A percentile compares a stretch with the other conserved stretches of the same genome.
These are phyloP conservation scores for Symbiodinium natans DNA, from an alignment of 73 alveolate genomes.

Conservation along the genomic window DNA sequence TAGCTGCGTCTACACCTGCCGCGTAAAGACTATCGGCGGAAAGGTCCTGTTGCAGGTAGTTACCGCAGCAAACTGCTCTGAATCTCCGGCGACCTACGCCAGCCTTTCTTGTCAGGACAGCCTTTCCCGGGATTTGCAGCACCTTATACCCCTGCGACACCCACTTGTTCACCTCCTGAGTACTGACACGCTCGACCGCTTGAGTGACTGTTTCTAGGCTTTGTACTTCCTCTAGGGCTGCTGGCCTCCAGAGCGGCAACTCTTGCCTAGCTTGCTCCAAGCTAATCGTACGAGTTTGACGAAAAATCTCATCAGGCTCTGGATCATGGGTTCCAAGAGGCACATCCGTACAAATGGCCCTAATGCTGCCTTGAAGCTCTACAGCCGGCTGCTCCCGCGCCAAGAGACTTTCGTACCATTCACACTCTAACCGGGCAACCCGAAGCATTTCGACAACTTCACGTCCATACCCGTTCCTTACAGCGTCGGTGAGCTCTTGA, in stretches of 20 bases:
- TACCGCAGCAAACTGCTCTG: neutral
- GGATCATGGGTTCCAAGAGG: neutral
- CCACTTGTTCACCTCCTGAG: neutral
- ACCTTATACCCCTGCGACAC: neutral
- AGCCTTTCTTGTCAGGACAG: neutral
- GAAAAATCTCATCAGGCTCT: neutral
- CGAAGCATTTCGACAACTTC: neutral
- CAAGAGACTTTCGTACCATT: neutral
- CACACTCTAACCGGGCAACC: neutral
- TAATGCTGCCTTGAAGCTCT: too few species aligned
- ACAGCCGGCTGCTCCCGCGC: neutral
- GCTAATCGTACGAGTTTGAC: neutral
- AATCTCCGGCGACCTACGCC: neutral
- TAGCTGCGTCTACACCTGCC: neutral
- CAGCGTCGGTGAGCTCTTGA: too few species aligned
- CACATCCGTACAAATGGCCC: neutral
- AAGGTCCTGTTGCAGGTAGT: neutral
- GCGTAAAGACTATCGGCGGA: neutral
- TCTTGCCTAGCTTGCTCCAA: neutral
- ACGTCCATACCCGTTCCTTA: too few species aligned
- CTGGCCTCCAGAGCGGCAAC: neutral
- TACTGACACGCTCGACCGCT: neutral
- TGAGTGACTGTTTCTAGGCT: neutral
- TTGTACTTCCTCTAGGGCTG: neutral
- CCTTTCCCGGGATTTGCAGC: neutral